phyloP scores from a whole-genome alignment of 306 rosid genomes.

The Coriaria nepalensis region DNA sequence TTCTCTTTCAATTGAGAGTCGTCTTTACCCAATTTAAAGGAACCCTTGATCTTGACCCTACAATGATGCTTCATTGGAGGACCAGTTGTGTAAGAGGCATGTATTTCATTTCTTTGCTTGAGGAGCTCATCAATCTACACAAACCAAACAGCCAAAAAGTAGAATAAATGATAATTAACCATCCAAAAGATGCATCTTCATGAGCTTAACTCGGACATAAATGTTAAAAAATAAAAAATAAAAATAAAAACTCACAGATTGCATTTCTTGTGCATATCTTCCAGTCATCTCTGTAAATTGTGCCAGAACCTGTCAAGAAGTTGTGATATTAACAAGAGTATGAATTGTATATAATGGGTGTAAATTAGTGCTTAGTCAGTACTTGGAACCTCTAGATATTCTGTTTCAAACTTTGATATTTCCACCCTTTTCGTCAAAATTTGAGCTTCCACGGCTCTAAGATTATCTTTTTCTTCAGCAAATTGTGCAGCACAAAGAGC shows the following conservation, averaged over 20 bases:
- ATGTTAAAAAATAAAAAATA: background rate
- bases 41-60: conserved; percentile 49
- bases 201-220: background rate
- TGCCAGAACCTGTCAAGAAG: conserved; percentile 58
- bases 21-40: conserved; percentile 56
- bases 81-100: conserved; percentile 56
- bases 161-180: no score
- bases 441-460: conserved; percentile 64
- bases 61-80: conserved; percentile 62
- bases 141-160: conserved; percentile 1
- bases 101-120: conserved; percentile 82
- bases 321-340: conserved; percentile 3
- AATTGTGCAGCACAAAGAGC: conserved; percentile 67
- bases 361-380: conserved; percentile 9
- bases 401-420: conserved; percentile 85
- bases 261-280: conserved; percentile 90
- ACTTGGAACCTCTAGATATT: conserved; percentile 74
- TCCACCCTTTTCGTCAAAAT: conserved; percentile 82
- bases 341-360: background rate
- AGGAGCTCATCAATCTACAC: conserved; percentile 82
- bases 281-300: conserved; percentile 93
- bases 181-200: no score
- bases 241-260: conserved; percentile 43
- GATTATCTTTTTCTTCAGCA: conserved; percentile 57
- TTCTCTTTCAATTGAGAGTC: conserved; percentile 59